These are phyloP conservation scores for Solanum lycopersicoides DNA, from an alignment of 257 asterid species.

Conservation along the genomic window DNA sequence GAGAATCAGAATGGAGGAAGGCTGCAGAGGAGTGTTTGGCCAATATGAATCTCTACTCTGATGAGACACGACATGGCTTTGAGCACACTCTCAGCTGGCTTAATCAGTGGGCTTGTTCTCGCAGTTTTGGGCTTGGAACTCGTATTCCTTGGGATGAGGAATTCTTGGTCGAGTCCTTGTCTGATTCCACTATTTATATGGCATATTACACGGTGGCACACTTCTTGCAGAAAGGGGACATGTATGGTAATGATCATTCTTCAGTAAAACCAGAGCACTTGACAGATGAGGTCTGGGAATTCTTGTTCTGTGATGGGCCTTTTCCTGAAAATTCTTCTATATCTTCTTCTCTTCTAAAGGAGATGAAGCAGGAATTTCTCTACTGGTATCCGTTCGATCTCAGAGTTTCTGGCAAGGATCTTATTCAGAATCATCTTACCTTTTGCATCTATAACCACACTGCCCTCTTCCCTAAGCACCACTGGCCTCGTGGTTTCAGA, in stretches of 20 bases:
- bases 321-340: slow-evolving; percentile 53
- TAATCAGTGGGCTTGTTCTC: slow-evolving; percentile 96
- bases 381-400: slow-evolving; percentile 98
- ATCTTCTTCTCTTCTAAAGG: slow-evolving; percentile 40
- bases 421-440: slow-evolving; percentile 87
- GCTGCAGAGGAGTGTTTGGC: slow-evolving; percentile 79
- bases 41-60: slow-evolving; percentile 81
- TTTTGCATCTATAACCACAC: slow-evolving; percentile 83
- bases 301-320: slow-evolving; percentile 62
- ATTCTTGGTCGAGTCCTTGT: slow-evolving; percentile 77
- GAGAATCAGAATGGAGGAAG: slow-evolving; percentile 79
- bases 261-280: slow-evolving; percentile 63
- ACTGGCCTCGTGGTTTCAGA: slow-evolving; percentile 89
- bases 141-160: slow-evolving; percentile 97
- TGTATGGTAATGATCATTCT: slow-evolving; percentile 66
- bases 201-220: slow-evolving; percentile 92
- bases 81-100: slow-evolving; percentile 97
- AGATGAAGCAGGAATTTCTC: slow-evolving; percentile 90
- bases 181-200: slow-evolving; percentile 94
- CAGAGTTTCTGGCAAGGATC: slow-evolving; percentile 96
- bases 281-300: slow-evolving; percentile 94
- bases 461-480: slow-evolving; percentile 68
- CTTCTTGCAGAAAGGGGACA: slow-evolving; percentile 65
- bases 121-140: slow-evolving; percentile 87
- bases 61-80: slow-evolving; percentile 76